Base-by-base conservation (phyloP, 2,329 filamentous ascomycete species). In the Xylaria sp. region DNA sequence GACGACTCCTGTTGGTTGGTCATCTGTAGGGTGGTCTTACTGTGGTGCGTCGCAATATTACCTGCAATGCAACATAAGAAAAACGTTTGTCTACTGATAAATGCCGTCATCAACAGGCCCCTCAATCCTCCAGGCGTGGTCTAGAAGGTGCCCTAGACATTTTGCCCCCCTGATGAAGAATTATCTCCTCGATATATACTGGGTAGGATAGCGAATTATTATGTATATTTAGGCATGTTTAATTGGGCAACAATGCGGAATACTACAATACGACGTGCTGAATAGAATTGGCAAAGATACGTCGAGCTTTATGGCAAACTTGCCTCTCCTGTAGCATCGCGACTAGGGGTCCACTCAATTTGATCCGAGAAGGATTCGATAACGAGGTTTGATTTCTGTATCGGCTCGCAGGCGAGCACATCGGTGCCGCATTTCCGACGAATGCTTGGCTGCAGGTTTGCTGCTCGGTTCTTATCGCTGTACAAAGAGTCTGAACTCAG, bases 11-110 rank as follows among this genome's bases (percentile, higher is more conserved):
- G 36, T 25, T 46, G 39, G 39, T 43, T 58, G 55, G 55, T 10
- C 18, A 6, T 25, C 12, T 43, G 13, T 20, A 23, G 23, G 55
- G 36, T 58, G 36, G 36, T 58, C 36, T 58, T 43, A 58, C 36
- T 46, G 39, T 46, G 39, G 55, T 58, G 23, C 10, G 55, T 58
- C 23, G 13, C 55, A 58, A 25, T 58, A 58, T 58, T 20, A 23
- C 5, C 20, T 58, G 36, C 39, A 28, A 58, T 58, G 55, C 39
- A 46, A 58, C 55, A 13, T 20, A 43, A 58, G 13, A 58, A 28
- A 41, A 15, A 25, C 12, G 20, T 28, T 31, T 12, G 20, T 18
- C n/a, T 25, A 43, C 41, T 8, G 13, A 9, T 12, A 46, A 58
- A 15, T 58, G 23, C 55, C 36, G 13, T 28, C 55, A 46, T 43